Conservation (phyloP, 2,329 filamentous ascomycete species). For the Nigrospora oryzae region DNA sequence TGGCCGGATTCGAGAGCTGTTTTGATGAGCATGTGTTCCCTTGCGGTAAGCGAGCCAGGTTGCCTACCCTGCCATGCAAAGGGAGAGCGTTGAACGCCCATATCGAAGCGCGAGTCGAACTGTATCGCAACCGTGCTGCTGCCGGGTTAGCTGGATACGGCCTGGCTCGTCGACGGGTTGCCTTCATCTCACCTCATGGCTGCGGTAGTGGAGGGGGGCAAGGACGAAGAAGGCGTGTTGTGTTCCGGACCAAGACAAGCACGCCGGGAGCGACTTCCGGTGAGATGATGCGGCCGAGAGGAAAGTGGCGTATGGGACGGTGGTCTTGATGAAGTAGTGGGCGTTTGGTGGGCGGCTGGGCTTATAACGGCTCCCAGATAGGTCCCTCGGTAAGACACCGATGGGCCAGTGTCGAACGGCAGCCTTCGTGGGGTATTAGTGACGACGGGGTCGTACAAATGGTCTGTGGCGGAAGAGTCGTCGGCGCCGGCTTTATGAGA, state of each 20-base stretch:
- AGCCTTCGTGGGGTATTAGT: conserved; percentile 11
- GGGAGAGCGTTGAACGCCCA: conserved; percentile 38
- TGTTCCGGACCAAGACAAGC: conserved; percentile 23
- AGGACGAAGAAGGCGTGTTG: conserved; percentile 10
- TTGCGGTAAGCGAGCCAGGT: conserved; percentile 7
- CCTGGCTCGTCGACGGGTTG: conserved; percentile 2
- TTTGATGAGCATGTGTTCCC: background rate
- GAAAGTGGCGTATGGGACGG: background rate
- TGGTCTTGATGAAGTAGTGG: background rate
- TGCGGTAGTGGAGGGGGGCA: conserved; percentile 11
- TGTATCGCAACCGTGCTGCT: conserved; percentile 40
- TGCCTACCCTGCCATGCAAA: conserved; percentile 40
- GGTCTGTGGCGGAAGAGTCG: conserved; percentile 12
- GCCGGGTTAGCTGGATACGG: conserved; percentile 4
- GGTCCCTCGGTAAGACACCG: conserved; percentile 11
- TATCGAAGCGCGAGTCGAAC: conserved; percentile 41
- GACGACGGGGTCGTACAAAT: conserved; percentile 11
- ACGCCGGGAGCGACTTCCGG: conserved; percentile 18
- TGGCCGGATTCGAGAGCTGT: conserved; percentile 24
- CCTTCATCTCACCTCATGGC: conserved; percentile 27
- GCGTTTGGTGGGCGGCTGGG: conserved; percentile 6
- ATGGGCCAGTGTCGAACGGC: conserved; percentile 10
- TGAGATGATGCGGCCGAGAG: background rate
- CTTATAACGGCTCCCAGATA: conserved; percentile 17
- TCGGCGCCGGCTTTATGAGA: conserved; percentile 12